A percentile compares a stretch with the other conserved stretches of the same genome.
phyloP scores from a whole-genome alignment of 2,329 filamentous ascomycete species.

The Monilinia laxa region DNA sequence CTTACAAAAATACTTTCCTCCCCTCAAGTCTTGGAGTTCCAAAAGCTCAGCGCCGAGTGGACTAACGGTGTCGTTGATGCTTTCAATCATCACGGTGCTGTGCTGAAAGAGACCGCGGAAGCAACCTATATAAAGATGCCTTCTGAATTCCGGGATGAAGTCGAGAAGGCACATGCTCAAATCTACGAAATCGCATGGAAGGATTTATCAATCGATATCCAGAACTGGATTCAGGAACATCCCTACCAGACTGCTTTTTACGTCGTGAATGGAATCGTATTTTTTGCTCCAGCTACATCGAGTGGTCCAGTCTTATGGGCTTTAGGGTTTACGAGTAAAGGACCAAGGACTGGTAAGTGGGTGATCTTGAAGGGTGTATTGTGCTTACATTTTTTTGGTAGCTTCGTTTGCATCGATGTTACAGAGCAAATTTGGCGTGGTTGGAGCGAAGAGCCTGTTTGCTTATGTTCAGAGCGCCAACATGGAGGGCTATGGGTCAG shows the following conservation, averaged over 20 bases:
- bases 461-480: too few relatives aligned
- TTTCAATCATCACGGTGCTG: neutral
- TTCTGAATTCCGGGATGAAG: neutral
- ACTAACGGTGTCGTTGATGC: neutral
- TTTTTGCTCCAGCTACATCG: conserved; percentile 6
- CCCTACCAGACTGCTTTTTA: conserved; percentile 8
- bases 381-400: neutral
- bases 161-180: conserved; percentile 1
- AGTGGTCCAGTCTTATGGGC: conserved; percentile 8
- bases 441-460: too few relatives aligned
- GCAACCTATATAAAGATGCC: conserved; percentile 3
- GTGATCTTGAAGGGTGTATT: too few relatives aligned
- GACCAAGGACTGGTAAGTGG: conserved; percentile 9
- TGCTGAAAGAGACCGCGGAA: neutral
- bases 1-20: neutral
- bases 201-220: neutral
- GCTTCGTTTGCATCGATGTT: too few relatives aligned
- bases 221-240: neutral
- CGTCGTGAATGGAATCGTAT: conserved; percentile 6
- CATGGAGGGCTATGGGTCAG: too few relatives aligned
- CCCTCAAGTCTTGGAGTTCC: neutral
- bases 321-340: neutral
- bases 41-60: neutral
- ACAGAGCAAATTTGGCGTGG: too few relatives aligned
- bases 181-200: neutral